Conservation (phyloP, 2,329 filamentous ascomycete species). For the Alternaria dauci region DNA sequence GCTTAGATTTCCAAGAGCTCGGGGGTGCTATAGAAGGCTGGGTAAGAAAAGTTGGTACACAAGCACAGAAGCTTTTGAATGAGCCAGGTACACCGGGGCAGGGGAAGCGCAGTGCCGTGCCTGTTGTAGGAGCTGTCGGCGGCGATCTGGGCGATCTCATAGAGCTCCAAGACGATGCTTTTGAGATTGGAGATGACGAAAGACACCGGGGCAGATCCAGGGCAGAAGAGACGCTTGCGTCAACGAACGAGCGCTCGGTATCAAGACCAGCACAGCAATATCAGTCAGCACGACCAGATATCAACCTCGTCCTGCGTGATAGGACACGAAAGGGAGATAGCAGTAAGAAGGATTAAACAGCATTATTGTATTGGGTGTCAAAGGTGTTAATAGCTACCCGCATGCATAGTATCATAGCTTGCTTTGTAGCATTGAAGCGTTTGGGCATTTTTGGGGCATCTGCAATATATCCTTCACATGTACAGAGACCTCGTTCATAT, state of each 20-base stretch:
- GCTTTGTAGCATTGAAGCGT: conserved; percentile 18
- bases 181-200: conserved; percentile 51
- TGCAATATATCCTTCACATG: conserved; percentile 11
- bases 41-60: conserved; percentile 81
- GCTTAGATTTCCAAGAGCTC: conserved; percentile 75
- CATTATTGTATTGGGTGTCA: conserved; percentile 8
- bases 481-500: not conserved
- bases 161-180: conserved; percentile 70
- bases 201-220: conserved; percentile 37
- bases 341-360: conserved; percentile 42
- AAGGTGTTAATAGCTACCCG: conserved; percentile 18
- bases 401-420: conserved; percentile 10
- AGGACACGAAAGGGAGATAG: conserved; percentile 35
- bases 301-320: conserved; percentile 42
- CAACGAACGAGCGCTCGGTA: conserved; percentile 26
- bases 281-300: conserved; percentile 42
- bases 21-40: conserved; percentile 89
- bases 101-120: conserved; percentile 42
- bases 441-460: conserved; percentile 17
- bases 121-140: conserved; percentile 52
- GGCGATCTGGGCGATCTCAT: conserved; percentile 71
- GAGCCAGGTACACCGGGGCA: conserved; percentile 44
- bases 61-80: conserved; percentile 56
- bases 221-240: conserved; percentile 22
- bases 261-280: conserved; percentile 33